phyloP scores from a whole-genome alignment of 2,329 filamentous ascomycete genomes.

The Fusarium anthophilum region DNA sequence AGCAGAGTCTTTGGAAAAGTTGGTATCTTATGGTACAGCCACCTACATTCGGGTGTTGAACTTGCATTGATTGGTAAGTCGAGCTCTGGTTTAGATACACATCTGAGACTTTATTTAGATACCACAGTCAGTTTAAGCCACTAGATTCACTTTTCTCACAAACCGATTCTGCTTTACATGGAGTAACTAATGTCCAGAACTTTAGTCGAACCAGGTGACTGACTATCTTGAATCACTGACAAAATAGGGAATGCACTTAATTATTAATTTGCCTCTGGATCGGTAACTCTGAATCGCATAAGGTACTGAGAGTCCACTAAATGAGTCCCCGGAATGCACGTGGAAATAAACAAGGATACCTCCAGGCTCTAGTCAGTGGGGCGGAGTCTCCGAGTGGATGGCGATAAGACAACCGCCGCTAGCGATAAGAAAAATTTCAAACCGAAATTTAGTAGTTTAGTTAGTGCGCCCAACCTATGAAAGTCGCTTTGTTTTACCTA shows the following conservation, averaged over 20 bases:
- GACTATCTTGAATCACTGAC: not conserved
- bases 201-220: not conserved
- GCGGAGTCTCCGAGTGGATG: constrained; percentile 26
- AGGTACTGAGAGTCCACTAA: constrained; percentile 17
- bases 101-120: too few species aligned
- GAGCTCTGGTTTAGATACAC: too few species aligned
- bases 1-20: too few species aligned
- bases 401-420: constrained; percentile 18
- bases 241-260: not conserved
- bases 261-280: not conserved
- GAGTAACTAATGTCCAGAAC: not conserved
- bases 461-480: constrained; percentile 28
- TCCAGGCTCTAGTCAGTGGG: not conserved
- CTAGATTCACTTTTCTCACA: not conserved
- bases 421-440: constrained; percentile 34
- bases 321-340: constrained; percentile 31
- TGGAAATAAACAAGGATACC: constrained; percentile 29
- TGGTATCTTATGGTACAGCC: too few species aligned
- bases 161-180: not conserved
- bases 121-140: constrained; percentile 12
- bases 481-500: constrained; percentile 21
- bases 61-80: too few species aligned
- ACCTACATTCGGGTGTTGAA: too few species aligned
- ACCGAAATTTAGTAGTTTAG: constrained; percentile 11
- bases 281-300: not conserved